Evolutionary conservation across 495 filamentous ascomycete species (phyloP), one percentile per base, ranked within the genome.

Genomic region (Aspergillus asperescens): DNA sequence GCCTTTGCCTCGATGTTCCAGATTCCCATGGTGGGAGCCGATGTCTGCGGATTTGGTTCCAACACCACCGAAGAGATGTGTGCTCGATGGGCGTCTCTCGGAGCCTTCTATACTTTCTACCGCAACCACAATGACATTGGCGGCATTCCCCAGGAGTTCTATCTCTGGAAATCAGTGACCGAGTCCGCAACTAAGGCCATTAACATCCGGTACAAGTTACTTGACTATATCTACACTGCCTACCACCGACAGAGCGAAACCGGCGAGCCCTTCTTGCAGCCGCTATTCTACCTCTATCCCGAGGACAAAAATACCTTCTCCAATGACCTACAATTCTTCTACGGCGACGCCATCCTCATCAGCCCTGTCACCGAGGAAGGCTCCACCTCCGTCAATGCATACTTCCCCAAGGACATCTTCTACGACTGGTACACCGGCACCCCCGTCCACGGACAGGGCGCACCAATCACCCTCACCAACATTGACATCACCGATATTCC

Each of bases 221-320:
- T 93, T 12, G 87, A 90, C 65, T 93, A 93, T 70, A 77, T 90
- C 43, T 92, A 93, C 77, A 91, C 88, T 0, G 82, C 84, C 0
- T 66, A 90, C 59, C 71, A 85, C 60, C 61, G 63, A 27, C 86
- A 90, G 63, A 76, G 76, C 25, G 54, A 72, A n/a, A 81, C 81
- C 54, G 88, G 88, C 49, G 79, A 79, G n/a, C 86, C 88, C 2
- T 70, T 81, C 55, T 57, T 90, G 15, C 80, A 75, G 63, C 86
- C 88, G 1, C 54, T 92, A 42, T 90, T 84, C 64, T 91, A 81
- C 66, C 60, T 78, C 10, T 92, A 89, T 65, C 88, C 87, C 3
- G 59, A 74, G 13, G 88, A 90, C 62, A 54, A 68, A 35, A 78
- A 81, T 41, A 82, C 82, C 3, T 81, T 77, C 47, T 55, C 68